A percentile compares a stretch with the other conserved stretches of the same genome.
phyloP scores from a whole-genome alignment of 176 grass and related monocot species.

The Triticum turgidum region DNA sequence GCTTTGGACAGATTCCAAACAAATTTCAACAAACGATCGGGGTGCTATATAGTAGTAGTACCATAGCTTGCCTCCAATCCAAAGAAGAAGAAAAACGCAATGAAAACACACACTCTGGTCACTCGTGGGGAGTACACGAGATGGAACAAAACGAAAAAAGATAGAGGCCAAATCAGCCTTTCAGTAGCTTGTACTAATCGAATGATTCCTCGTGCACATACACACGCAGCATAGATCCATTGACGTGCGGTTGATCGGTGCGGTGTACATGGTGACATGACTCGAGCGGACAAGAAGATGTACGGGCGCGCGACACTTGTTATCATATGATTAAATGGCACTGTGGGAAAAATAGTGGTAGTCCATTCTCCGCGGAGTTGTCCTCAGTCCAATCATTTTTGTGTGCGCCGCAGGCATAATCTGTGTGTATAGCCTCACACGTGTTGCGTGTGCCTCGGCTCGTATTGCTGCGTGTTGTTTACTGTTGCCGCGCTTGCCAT shows the following conservation, averaged over 20 bases:
- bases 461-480: neutral
- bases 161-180: neutral
- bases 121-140: neutral
- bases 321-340: neutral
- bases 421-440: neutral
- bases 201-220: neutral
- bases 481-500: neutral
- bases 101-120: neutral
- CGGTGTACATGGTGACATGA: neutral
- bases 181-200: neutral
- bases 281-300: neutral
- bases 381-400: neutral
- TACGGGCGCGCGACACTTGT: neutral
- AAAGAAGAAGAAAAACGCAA: neutral
- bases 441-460: neutral
- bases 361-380: neutral
- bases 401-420: neutral
- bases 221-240: neutral
- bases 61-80: neutral
- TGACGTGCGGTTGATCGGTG: neutral
- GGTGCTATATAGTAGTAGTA: neutral
- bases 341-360: neutral
- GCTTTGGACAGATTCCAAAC: constrained; percentile 12
- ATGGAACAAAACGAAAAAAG: neutral
- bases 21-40: neutral